Conservation (phyloP, 2,329 filamentous ascomycete species). For the Fusarium neocosmosporiellum region DNA sequence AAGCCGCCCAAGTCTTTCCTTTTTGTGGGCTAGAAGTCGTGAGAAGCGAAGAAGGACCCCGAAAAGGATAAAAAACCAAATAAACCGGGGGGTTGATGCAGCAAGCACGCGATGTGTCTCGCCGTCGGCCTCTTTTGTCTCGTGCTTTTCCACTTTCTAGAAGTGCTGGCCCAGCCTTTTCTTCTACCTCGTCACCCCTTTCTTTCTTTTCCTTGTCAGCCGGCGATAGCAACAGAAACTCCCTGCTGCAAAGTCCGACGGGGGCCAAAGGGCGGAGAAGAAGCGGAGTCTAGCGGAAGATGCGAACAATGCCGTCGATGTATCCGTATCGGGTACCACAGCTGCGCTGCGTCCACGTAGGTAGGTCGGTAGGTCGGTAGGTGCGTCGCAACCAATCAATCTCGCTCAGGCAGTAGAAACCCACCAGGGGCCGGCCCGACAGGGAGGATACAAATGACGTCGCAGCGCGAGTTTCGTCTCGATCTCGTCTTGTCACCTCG, state of each 20-base stretch:
- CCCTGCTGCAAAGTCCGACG: constrained; percentile 35
- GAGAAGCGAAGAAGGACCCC: constrained; percentile 9
- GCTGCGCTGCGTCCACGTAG: constrained; percentile 1
- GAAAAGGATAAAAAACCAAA: constrained; percentile 20
- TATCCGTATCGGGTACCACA: constrained; percentile 23
- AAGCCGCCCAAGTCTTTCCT: constrained; percentile 15
- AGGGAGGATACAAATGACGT: constrained; percentile 35
- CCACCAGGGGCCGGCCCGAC: constrained; percentile 35
- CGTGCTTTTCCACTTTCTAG: constrained; percentile 27
- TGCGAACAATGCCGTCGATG: constrained; percentile 34
- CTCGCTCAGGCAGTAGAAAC: constrained; percentile 21
- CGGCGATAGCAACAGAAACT: constrained; percentile 22
- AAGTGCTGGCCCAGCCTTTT: not conserved
- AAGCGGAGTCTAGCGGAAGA: constrained; percentile 41
- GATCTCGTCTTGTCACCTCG: constrained; percentile 16
- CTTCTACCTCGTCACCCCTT: not conserved
- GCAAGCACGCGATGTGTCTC: constrained; percentile 33
- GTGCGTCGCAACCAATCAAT: constrained; percentile 21
- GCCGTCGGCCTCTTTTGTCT: constrained; percentile 25
- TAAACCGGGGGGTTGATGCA: constrained; percentile 17
- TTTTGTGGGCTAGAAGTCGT: constrained; percentile 14
- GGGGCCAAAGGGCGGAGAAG: constrained; percentile 27
- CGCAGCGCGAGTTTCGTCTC: constrained; percentile 19
- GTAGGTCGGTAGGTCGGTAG: not conserved
- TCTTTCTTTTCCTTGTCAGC: not conserved